phyloP scores from a whole-genome alignment of 2,329 filamentous ascomycete species.

The Alternaria ethzedia region DNA sequence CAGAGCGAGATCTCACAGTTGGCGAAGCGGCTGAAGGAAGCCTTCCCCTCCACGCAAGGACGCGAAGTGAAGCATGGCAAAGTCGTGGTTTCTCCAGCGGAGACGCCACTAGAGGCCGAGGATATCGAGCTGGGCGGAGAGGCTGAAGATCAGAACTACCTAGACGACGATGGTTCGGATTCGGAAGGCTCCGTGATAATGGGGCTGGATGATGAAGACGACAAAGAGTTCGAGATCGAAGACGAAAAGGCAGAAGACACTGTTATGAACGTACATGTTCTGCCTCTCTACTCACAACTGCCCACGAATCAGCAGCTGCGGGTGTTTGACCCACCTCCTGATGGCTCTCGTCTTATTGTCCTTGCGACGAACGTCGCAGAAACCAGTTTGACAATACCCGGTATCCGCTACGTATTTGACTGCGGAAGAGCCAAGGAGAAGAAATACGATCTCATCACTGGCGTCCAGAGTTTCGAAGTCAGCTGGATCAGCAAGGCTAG shows the following conservation, averaged over 20 bases:
- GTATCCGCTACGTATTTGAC: constrained; percentile 94
- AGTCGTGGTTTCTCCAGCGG: constrained; percentile 76
- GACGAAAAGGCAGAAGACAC: constrained; percentile 68
- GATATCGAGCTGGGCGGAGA: constrained; percentile 77
- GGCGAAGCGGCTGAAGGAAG: constrained; percentile 77
- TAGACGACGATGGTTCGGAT: constrained; percentile 58
- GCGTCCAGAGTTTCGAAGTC: constrained; percentile 94
- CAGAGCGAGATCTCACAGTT: constrained; percentile 88
- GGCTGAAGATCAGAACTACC: constrained; percentile 47
- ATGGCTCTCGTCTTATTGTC: constrained; percentile 83
- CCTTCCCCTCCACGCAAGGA: constrained; percentile 62
- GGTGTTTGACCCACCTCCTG: constrained; percentile 85
- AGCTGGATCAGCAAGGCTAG: constrained; percentile 98
- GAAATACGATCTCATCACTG: constrained; percentile 83
- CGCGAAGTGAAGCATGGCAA: constrained; percentile 63
- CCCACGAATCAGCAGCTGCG: constrained; percentile 89
- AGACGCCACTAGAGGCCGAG: constrained; percentile 81
- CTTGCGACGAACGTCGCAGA: constrained; percentile 96
- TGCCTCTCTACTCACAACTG: constrained; percentile 93
- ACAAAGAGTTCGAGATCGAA: constrained; percentile 68
- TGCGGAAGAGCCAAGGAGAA: constrained; percentile 92
- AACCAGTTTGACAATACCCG: constrained; percentile 95
- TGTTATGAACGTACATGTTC: constrained; percentile 75
- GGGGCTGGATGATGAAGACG: constrained; percentile 65
- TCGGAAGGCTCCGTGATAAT: constrained; percentile 66